A percentile compares a stretch with the other conserved stretches of the same genome.
These are phyloP conservation scores for Aspergillus haitiensis DNA, from an alignment of 495 filamentous ascomycete genomes.

Conservation along the genomic window DNA sequence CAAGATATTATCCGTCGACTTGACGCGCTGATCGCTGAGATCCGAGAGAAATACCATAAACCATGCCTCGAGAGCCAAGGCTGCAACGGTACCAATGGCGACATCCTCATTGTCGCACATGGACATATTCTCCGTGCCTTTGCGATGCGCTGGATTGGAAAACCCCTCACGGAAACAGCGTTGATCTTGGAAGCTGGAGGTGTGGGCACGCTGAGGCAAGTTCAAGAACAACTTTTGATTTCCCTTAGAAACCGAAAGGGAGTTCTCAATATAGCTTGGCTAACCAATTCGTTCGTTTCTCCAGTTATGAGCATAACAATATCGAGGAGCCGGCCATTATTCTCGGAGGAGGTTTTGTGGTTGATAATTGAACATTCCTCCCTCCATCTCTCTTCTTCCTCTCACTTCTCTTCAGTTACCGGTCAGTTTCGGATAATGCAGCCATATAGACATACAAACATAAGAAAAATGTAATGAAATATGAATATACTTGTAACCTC, in stretches of 20 bases:
- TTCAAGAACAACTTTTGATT: background rate
- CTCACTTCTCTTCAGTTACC: background rate
- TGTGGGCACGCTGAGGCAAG: constrained; percentile 75
- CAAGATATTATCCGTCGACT: constrained; percentile 66
- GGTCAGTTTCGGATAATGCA: background rate
- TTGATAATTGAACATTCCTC: constrained; percentile 29
- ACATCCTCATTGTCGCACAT: constrained; percentile 73
- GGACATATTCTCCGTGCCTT: constrained; percentile 89
- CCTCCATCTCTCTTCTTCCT: background rate
- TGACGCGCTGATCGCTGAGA: constrained; percentile 73
- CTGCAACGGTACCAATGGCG: constrained; percentile 45
- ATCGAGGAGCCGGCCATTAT: constrained; percentile 71
- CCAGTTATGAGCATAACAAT: constrained; percentile 66
- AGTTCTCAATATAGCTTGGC: background rate
- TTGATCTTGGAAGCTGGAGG: constrained; percentile 73
- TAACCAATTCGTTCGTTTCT: background rate
- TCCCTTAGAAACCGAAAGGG: background rate
- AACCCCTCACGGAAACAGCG: constrained; percentile 58
- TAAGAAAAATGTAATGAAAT: background rate
- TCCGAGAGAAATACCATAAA: constrained; percentile 58
- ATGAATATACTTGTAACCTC: background rate
- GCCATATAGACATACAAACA: background rate
- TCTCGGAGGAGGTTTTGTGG: constrained; percentile 54
- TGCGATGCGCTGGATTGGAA: constrained; percentile 81
- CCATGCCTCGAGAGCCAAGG: constrained; percentile 34